Percentiles rank a stretch among this genome's conserved stretches.
phyloP scores from a whole-genome alignment of 148 eudicot species.

The Rhododendron molle region DNA sequence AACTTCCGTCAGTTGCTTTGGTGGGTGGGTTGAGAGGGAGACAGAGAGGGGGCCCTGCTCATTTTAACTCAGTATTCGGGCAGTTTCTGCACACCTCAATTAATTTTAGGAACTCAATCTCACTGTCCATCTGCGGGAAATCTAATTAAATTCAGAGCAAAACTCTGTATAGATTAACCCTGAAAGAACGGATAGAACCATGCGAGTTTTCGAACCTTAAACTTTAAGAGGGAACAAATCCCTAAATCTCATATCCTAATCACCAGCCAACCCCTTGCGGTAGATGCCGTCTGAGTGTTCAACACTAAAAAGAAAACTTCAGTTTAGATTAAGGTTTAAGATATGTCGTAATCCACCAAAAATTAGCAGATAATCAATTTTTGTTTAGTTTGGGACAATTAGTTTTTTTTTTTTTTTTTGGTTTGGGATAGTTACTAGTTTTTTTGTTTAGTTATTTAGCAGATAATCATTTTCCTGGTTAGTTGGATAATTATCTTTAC shows the following conservation, averaged over 20 bases:
- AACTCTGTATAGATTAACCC: too few relatives aligned
- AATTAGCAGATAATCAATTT: neutral
- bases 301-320: neutral
- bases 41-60: too few relatives aligned
- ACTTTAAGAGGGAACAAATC: neutral
- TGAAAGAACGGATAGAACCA: too few relatives aligned
- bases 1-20: neutral
- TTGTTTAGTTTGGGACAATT: neutral
- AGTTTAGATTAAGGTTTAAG: neutral
- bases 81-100: too few relatives aligned
- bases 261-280: too few relatives aligned
- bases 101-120: too few relatives aligned
- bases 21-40: neutral
- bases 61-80: too few relatives aligned
- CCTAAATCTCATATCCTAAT: too few relatives aligned
- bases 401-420: neutral
- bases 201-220: neutral
- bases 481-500: neutral
- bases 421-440: too few relatives aligned
- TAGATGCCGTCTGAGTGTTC: neutral
- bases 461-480: neutral
- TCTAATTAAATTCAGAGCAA: neutral
- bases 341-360: neutral
- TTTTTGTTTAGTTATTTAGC: neutral
- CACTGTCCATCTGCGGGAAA: too few relatives aligned